phyloP scores from a whole-genome alignment of 1,139 yeast species.

The Lodderomyces beijingensis region DNA sequence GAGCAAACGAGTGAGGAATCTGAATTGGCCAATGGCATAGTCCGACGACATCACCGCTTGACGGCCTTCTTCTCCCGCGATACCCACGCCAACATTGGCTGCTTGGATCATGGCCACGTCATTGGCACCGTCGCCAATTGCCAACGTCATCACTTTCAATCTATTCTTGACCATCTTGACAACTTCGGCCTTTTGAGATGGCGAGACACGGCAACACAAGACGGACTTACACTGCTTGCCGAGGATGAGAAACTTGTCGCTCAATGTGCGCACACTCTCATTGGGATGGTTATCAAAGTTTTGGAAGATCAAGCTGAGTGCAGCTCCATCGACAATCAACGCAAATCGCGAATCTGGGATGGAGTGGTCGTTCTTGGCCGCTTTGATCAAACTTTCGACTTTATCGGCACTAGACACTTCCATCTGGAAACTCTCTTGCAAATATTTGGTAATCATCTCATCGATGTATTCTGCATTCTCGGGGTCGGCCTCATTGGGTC shows the following conservation, averaged over 20 bases:
- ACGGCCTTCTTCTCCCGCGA: conserved; percentile 67
- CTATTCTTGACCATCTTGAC: conserved; percentile 49
- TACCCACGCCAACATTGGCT: conserved; percentile 63
- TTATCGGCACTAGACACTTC: conserved; percentile 18
- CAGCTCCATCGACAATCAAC: conserved; percentile 54
- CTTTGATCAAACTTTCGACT: conserved; percentile 31
- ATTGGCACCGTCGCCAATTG: conserved; percentile 66
- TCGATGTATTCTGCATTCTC: conserved; percentile 28
- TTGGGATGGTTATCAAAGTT: conserved; percentile 17
- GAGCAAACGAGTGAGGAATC: conserved; percentile 49
- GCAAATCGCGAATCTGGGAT: conserved; percentile 47
- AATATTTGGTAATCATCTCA: conserved; percentile 32
- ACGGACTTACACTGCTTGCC: conserved; percentile 61
- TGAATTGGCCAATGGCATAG: conserved; percentile 62
- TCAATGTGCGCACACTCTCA: conserved; percentile 16
- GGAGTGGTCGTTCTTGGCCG: conserved; percentile 46
- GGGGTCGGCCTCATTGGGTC: conserved; percentile 28
- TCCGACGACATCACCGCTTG: conserved; percentile 68
- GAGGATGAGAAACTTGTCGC: conserved; percentile 45
- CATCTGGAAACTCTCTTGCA: conserved; percentile 39
- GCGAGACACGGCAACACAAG: conserved; percentile 62
- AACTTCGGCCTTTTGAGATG: conserved; percentile 58
- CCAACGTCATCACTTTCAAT: conserved; percentile 57
- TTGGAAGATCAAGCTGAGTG: conserved; percentile 41
- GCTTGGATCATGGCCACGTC: conserved; percentile 70